phyloP scores from a whole-genome alignment of 78 protist species.

The Dictyostelium intermedium region DNA sequence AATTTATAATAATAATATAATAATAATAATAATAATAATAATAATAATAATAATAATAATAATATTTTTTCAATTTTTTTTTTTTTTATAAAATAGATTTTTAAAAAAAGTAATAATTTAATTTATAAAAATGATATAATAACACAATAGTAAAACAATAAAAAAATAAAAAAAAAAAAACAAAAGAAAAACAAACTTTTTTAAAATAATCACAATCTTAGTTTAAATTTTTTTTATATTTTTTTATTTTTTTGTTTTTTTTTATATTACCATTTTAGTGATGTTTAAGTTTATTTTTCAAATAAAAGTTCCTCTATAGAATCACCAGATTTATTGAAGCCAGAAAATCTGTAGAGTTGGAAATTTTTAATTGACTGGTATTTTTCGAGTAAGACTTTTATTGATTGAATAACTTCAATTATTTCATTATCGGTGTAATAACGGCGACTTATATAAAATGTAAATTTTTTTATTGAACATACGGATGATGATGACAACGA shows the following conservation, averaged over 20 bases:
- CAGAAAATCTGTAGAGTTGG: too few relatives aligned
- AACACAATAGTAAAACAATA: not conserved
- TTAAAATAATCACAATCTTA: not conserved
- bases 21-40: conserved; percentile 19
- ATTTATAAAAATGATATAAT: not conserved
- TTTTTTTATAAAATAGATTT: not conserved
- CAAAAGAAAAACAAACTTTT: not conserved
- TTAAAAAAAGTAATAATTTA: not conserved
- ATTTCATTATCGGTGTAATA: not conserved
- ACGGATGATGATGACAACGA: not conserved
- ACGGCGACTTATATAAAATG: not conserved
- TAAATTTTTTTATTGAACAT: not conserved
- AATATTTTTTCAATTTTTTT: not conserved
- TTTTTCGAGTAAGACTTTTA: not conserved
- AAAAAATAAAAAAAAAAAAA: not conserved
- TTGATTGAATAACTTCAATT: not conserved
- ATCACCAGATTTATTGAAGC: too few relatives aligned
- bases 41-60: too few relatives aligned
- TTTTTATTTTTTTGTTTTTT: not conserved
- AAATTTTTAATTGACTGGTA: not conserved
- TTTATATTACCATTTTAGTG: too few relatives aligned
- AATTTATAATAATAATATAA: not conserved
- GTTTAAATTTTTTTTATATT: too few relatives aligned
- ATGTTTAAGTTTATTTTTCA: too few relatives aligned
- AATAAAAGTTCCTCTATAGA: too few relatives aligned